phyloP scores from a whole-genome alignment of 129 eudicot species.

The Helianthus annuus region HanXRQr2.0-SUNRISE NC_035446.2:165396631-165397130 shows the following conservation, averaged over 20 bases:
- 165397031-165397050: too few relatives aligned
- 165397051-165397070: too few relatives aligned
- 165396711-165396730: constrained; percentile 40
- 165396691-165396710: constrained; percentile 42
- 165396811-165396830: constrained; percentile 57
- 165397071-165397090: too few relatives aligned
- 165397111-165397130: too few relatives aligned
- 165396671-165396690: neutral
- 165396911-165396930: neutral
- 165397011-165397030: too few relatives aligned
- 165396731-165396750: constrained; percentile 40
- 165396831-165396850: constrained; percentile 38
- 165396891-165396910: constrained; percentile 4
- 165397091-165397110: too few relatives aligned
- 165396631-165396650: neutral
- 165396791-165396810: constrained; percentile 91
- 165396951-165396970: constrained; percentile 64
- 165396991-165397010: constrained; percentile 26
- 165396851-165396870: constrained; percentile 37
- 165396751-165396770: constrained; percentile 49
- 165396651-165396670: neutral
- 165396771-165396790: constrained; percentile 72
- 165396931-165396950: constrained; percentile 69
- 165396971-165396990: constrained; percentile 98
- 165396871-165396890: neutral